Evolutionary conservation across 2,329 filamentous ascomycete genomes (phyloP), one percentile per base, ranked within the genome.

Genomic region (Exophiala sideris): DNA sequence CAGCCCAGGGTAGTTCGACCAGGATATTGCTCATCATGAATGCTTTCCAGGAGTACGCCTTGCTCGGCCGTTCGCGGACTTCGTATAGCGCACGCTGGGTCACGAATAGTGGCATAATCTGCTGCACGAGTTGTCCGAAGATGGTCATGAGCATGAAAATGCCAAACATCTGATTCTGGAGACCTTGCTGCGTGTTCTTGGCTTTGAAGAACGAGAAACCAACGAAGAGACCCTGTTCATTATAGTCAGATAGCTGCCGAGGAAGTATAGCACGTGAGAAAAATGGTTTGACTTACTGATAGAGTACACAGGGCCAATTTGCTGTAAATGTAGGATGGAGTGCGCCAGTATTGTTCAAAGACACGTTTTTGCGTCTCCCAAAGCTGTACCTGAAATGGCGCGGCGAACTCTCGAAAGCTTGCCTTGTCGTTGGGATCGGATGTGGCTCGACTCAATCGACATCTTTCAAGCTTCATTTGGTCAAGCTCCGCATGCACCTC

Each of bases 341-440:
- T 91, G 56, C 91, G 87, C 90, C 91, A 95, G 79, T 94, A 95
- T 70, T 95, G 90, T 67, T 91, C 82, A 76, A 94, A 94, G 21
- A 94, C 87, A 65, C 91, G 89, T 61, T 80, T 69, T 14, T 83
- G 79, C 52, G 89, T 88, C 66, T 85, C 79, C 52, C 72, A 74
- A 39, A 92, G 74, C 70, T 96, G 91, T 6, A 76, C 66, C 38
- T 62, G 65, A 67, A 95, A 89, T 0, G 87, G 82, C 4, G 89
- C 88, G 3, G 91, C 91, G 57, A 95, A 95, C 69, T 95, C 89
- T 57, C 83, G 80, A 71, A 85, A 89, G 60, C 75, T 76, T 11
- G 80, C 76, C 20, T 82, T 77, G 52, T 83, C 76, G 52, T 65
- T 32, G 60, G 73, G 69, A 2, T 70, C 67, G 2, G 74, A 73